These are phyloP conservation scores for Urtica urens DNA, from an alignment of 306 rosid genomes.

Conservation along the genomic window DNA sequence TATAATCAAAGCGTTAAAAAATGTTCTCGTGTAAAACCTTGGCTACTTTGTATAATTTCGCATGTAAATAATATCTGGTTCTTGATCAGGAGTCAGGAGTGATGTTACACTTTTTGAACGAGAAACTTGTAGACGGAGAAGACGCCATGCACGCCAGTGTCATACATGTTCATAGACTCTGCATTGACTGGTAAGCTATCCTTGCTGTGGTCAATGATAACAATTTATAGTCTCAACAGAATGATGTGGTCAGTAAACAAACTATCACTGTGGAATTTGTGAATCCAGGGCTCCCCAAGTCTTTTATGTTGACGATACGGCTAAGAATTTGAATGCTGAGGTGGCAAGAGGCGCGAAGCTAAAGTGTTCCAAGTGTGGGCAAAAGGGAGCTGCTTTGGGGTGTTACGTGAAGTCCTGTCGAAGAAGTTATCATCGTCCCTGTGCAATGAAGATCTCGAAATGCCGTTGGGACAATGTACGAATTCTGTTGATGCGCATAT, in stretches of 20 bases:
- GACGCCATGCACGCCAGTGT: slow-evolving; percentile 50
- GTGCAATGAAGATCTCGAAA: slow-evolving; percentile 56
- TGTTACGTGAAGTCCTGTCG: slow-evolving; percentile 76
- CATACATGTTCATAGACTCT: slow-evolving; percentile 55
- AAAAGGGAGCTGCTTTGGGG: slow-evolving; percentile 92
- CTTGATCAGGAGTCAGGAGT: slow-evolving; percentile 70
- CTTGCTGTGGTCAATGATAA: not conserved
- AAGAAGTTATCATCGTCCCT: slow-evolving; percentile 72
- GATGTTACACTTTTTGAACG: slow-evolving; percentile 63
- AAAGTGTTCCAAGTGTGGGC: slow-evolving; percentile 67
- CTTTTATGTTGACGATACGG: slow-evolving; percentile 42
- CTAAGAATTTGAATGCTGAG: slow-evolving; percentile 66
- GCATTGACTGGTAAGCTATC: slow-evolving; percentile 68
- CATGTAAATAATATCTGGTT: no score
- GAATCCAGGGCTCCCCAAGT: slow-evolving; percentile 88
- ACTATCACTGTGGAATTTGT: slow-evolving; percentile 4
- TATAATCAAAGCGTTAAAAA: no score
- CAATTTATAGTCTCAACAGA: not conserved
- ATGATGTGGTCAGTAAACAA: not conserved
- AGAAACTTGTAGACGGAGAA: slow-evolving; percentile 37
- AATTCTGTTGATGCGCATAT: not conserved
- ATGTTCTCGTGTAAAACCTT: no score
- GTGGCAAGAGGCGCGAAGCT: slow-evolving; percentile 80
- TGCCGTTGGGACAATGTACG: slow-evolving; percentile 75
- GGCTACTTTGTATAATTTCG: no score